Base-by-base conservation (phyloP, 306 rosid species). In the Pterocarpus macrocarpus region DNA sequence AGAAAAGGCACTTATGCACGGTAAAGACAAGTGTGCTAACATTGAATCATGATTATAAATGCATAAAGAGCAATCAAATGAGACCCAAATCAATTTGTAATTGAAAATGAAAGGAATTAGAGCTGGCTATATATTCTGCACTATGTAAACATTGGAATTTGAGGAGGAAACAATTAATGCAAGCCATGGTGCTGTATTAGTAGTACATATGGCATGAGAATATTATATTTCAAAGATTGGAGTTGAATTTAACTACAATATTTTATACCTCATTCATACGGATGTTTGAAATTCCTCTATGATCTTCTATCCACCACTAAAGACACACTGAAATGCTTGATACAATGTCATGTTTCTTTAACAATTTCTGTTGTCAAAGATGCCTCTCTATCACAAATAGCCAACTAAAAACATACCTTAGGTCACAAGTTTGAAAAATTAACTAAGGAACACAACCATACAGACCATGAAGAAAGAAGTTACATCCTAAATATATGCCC, bases 221-320 rank as follows among this genome's bases (percentile, higher is more conserved):
- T 71, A 17, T 41, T 4, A 56, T 50, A 72, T 33, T 71, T 64
- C 39, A 71, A 52, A 39, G 50, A 56, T 63, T 8, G 76, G 58
- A 65, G 41, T 67, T 50, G 64, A 74, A 56, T 76, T 45, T 12
- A 69, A 53, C 13, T 41, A 47, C 32, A 64, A 16, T 66, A 69
- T n/a, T 59, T 32, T 70, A 30, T 92, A 90, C 94, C 94, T 92
- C 75, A 73, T 82, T 85, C 84, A 87, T 52, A 76, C 85, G 89
- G 83, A 83, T 71, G 83, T 83, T 86, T 83, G 94, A 80, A 91
- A 87, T 89, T 87, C 85, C 89, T 84, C 76, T 66, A 15, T 44
- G 87, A 83, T 78, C 69, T 78, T 84, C 77, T 92, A 92, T 69
- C 93, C 91, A 44, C 91, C 89, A 80, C 86, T 82, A 65, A 72